phyloP scores from a whole-genome alignment of 176 grass and related monocot genomes.

The Triticum urartu region DNA sequence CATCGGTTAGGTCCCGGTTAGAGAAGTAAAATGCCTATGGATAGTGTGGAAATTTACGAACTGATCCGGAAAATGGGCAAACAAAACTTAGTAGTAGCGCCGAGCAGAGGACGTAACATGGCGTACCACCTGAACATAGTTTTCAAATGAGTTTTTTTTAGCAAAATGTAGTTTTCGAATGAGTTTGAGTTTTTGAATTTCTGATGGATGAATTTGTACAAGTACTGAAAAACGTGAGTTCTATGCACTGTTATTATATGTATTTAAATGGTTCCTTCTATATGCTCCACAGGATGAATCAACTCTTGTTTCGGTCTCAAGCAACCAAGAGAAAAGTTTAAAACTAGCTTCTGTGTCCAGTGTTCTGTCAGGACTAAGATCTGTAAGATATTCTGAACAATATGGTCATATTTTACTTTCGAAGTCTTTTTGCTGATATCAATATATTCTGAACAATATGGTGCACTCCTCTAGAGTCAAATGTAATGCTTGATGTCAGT shows the following conservation, averaged over 20 bases:
- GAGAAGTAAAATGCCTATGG: no score
- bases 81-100: no score
- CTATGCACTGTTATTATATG: background rate
- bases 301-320: slow-evolving; percentile 87
- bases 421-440: background rate
- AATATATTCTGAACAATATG: background rate
- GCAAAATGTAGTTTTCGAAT: no score
- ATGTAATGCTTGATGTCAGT: slow-evolving; percentile 94
- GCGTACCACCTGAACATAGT: no score
- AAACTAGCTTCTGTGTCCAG: slow-evolving; percentile 85
- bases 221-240: no score
- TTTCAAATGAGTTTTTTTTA: no score
- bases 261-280: background rate
- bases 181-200: no score
- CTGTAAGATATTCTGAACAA: slow-evolving; percentile 44
- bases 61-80: no score
- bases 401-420: background rate
- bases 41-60: no score
- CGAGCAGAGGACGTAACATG: no score
- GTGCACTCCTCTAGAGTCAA: slow-evolving; percentile 67
- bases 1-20: no score
- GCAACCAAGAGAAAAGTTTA: slow-evolving; percentile 74
- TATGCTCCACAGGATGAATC: slow-evolving; percentile 65
- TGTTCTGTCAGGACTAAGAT: slow-evolving; percentile 87
- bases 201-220: no score